These are phyloP conservation scores for Pythium grandisporangium DNA, from an alignment of 352 stramenopile species.

Conservation along the genomic window DNA sequence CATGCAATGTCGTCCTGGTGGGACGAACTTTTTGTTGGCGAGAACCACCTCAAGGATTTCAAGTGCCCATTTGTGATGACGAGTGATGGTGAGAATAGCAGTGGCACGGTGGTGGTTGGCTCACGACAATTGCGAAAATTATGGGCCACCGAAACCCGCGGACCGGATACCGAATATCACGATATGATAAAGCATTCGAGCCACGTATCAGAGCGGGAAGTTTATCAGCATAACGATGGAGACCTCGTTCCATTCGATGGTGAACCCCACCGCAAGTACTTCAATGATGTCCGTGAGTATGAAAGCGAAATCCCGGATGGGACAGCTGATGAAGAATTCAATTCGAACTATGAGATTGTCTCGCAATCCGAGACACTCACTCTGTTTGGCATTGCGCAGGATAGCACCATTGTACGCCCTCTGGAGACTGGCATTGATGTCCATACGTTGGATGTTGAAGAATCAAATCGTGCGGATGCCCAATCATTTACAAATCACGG, in stretches of 20 bases:
- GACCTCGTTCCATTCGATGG: constrained; percentile 82
- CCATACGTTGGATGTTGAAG: constrained; percentile 12
- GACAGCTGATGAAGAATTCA: constrained; percentile 26
- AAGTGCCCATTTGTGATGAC: constrained; percentile 52
- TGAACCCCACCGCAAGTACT: constrained; percentile 66
- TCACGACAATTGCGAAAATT: constrained; percentile 43
- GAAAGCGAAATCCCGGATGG: constrained; percentile 34
- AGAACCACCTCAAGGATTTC: constrained; percentile 89
- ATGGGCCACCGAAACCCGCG: constrained; percentile 26
- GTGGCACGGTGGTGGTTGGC: constrained; percentile 23
- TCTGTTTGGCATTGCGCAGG: constrained; percentile 32
- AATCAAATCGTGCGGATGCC: background rate
- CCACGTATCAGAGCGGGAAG: constrained; percentile 65
- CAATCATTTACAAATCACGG: constrained; percentile 4
- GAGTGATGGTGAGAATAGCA: constrained; percentile 11
- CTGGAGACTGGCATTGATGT: constrained; percentile 48
- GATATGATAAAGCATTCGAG: constrained; percentile 81
- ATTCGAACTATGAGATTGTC: constrained; percentile 28
- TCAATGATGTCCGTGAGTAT: constrained; percentile 56
- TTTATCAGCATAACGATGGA: constrained; percentile 77
- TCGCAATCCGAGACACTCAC: constrained; percentile 41
- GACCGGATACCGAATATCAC: constrained; percentile 34
- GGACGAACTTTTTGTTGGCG: constrained; percentile 94
- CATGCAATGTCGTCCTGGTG: constrained; percentile 87
- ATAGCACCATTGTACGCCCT: constrained; percentile 38